Conservation (phyloP, 202 grass and related monocot species). For the Eragrostis tef region DNA sequence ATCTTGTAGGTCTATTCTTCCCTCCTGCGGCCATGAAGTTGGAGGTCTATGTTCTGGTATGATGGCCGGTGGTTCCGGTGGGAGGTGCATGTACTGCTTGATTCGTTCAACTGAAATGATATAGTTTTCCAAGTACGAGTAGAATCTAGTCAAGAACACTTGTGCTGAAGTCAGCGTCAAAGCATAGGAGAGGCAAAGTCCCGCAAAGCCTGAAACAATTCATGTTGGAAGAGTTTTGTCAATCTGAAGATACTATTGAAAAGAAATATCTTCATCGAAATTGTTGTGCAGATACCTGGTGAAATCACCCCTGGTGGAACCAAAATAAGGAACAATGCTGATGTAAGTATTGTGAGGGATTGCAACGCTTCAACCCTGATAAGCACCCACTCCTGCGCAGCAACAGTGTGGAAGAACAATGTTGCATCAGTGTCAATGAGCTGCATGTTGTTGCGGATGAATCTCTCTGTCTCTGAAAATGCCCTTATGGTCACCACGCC, state of each 20-base stretch:
- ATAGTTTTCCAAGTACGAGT: slow-evolving; percentile 82
- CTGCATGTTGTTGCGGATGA: slow-evolving; percentile 63
- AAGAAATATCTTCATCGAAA: background rate
- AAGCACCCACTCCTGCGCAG: slow-evolving; percentile 90
- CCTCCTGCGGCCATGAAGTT: slow-evolving; percentile 81
- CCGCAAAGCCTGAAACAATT: slow-evolving; percentile 72
- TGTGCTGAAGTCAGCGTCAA: slow-evolving; percentile 65
- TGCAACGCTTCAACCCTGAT: slow-evolving; percentile 86
- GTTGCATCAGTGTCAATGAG: slow-evolving; percentile 87
- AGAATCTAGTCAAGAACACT: slow-evolving; percentile 78
- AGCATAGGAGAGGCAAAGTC: slow-evolving; percentile 89
- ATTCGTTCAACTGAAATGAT: slow-evolving; percentile 90
- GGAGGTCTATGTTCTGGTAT: slow-evolving; percentile 73
- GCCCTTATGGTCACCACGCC: slow-evolving; percentile 78
- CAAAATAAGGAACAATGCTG: slow-evolving; percentile 74
- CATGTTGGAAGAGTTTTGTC: slow-evolving; percentile 1
- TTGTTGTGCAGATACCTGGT: slow-evolving; percentile 58
- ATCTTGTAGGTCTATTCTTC: slow-evolving; percentile 80
- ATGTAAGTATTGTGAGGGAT: slow-evolving; percentile 69
- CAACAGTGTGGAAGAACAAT: slow-evolving; percentile 85
- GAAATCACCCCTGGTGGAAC: slow-evolving; percentile 72
- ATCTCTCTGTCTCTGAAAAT: slow-evolving; percentile 66
- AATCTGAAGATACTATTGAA: slow-evolving; percentile 3
- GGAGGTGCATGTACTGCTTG: slow-evolving; percentile 85
- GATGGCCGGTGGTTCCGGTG: slow-evolving; percentile 68